Percentiles rank a stretch among this genome's conserved stretches.
phyloP scores from a whole-genome alignment of 2,329 filamentous ascomycete genomes.

The Epichloe glyceriae region DNA sequence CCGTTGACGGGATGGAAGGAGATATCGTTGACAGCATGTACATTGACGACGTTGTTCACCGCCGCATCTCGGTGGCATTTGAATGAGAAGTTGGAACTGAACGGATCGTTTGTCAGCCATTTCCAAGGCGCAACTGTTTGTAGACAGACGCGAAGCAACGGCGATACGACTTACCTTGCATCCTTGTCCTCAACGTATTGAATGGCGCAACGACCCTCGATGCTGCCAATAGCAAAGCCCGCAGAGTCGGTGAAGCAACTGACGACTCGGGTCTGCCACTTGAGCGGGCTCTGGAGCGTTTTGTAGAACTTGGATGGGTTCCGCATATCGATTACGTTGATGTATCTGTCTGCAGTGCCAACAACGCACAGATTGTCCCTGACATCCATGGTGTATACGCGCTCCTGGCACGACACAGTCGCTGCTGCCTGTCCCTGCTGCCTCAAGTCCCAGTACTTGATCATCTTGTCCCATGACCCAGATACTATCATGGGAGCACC shows the following conservation, averaged over 20 bases:
- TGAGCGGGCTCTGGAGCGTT: slow-evolving; percentile 86
- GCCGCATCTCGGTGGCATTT: slow-evolving; percentile 89
- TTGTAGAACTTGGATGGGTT: slow-evolving; percentile 90
- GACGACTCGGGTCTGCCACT: slow-evolving; percentile 94
- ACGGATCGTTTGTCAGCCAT: background rate
- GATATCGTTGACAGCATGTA: slow-evolving; percentile 93
- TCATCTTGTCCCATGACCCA: slow-evolving; percentile 80
- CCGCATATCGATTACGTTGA: slow-evolving; percentile 86
- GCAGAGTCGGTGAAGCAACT: slow-evolving; percentile 87
- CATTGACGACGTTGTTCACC: slow-evolving; percentile 65
- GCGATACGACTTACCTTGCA: slow-evolving; percentile 38
- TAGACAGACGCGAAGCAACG: background rate
- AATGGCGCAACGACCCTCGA: slow-evolving; percentile 93
- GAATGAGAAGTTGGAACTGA: slow-evolving; percentile 89
- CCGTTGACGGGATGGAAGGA: slow-evolving; percentile 94
- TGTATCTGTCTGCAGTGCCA: slow-evolving; percentile 87
- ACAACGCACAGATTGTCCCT: slow-evolving; percentile 79
- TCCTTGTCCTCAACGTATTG: slow-evolving; percentile 98
- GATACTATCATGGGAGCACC: slow-evolving; percentile 76
- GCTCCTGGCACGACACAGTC: slow-evolving; percentile 55
- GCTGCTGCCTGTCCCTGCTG: slow-evolving; percentile 47
- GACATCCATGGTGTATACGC: slow-evolving; percentile 85
- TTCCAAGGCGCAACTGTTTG: background rate
- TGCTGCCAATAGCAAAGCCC: slow-evolving; percentile 89
- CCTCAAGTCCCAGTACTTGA: slow-evolving; percentile 82